Base-by-base conservation (phyloP, 1,139 yeast genomes). In the Sugiyamaella castrensis region DNA sequence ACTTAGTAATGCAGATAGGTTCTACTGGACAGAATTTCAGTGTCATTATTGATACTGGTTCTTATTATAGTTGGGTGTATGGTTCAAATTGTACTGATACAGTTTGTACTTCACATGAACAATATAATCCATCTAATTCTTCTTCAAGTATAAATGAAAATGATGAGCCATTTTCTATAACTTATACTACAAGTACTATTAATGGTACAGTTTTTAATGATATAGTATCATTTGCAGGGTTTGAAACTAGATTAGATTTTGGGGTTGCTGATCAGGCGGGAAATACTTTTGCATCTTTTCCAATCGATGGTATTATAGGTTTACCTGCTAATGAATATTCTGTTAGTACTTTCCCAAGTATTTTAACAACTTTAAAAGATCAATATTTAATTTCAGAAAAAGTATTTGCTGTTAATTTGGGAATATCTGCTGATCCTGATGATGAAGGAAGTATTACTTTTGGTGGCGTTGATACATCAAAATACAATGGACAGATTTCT, bases 61-160 rank as follows among this genome's bases (percentile, higher is more conserved):
- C 84, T 33, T 80, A 82, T 34, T 76, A 80, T 52, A 64, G 82
- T 1, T 82, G 88, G 88, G 72, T 82, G 2, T 81, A 80, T 60
- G 80, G 80, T 44, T 62, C 71, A 1, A 67, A 74, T 43, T 82
- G 87, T 66, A 64, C 68, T 0, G 71, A 73, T 30, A 53, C 60
- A 11, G 72, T 79, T 0, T 82, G 87, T 60, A 49, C 64, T 2
- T 59, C 65, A 34, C 73, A 72, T 48, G 51, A 57, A 7, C 57
- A 63, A 4, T 72, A 69, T 48, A 61, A 70, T n/a, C 46, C 65
- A 1, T 42, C 64, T n/a, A 41, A 57, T 8, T 45, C 59, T 7
- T 48, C 56, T 4, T 15, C 13, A 6, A 48, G 62, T 2, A 48
- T 63, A 37, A 49, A 66, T 38, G 35, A 40, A 4, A 39, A 35